Conservation (phyloP, 2,329 filamentous ascomycete species). For the Pseudogymnoascus sp. region DNA sequence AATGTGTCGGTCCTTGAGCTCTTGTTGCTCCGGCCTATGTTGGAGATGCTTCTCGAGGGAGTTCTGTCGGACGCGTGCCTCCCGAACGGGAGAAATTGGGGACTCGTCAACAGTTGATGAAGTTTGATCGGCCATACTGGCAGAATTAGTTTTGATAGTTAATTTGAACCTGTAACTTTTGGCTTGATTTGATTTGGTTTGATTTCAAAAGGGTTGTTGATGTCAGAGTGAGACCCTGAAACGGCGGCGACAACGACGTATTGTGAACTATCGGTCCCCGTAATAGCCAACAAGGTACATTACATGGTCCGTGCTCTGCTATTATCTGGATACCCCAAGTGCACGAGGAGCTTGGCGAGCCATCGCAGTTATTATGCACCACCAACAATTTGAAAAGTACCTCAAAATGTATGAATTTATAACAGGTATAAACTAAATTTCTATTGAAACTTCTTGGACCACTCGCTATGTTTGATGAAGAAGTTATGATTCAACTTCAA, state of each 20-base stretch:
- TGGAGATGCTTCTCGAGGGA: conserved; percentile 68
- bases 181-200: background rate
- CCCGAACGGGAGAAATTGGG: conserved; percentile 50
- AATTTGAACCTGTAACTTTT: conserved; percentile 5
- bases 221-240: conserved; percentile 6
- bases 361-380: background rate
- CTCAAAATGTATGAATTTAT: background rate
- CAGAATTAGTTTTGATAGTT: background rate
- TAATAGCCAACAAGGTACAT: conserved; percentile 8
- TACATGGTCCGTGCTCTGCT: background rate
- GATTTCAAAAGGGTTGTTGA: background rate
- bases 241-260: background rate
- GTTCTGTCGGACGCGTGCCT: conserved; percentile 49
- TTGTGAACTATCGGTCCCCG: background rate
- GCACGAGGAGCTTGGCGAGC: background rate
- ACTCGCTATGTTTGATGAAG: background rate
- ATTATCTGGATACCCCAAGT: background rate
- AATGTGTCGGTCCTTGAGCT: conserved; percentile 63
- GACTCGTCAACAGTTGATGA: conserved; percentile 44
- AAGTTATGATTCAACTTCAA: background rate
- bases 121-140: conserved; percentile 1
- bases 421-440: background rate
- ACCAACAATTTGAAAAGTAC: background rate
- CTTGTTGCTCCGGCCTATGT: conserved; percentile 59
- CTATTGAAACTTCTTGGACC: background rate